Evolutionary conservation across 2,329 filamentous ascomycete species (phyloP).

Genomic region (Xenoacremonium recifei): DNA sequence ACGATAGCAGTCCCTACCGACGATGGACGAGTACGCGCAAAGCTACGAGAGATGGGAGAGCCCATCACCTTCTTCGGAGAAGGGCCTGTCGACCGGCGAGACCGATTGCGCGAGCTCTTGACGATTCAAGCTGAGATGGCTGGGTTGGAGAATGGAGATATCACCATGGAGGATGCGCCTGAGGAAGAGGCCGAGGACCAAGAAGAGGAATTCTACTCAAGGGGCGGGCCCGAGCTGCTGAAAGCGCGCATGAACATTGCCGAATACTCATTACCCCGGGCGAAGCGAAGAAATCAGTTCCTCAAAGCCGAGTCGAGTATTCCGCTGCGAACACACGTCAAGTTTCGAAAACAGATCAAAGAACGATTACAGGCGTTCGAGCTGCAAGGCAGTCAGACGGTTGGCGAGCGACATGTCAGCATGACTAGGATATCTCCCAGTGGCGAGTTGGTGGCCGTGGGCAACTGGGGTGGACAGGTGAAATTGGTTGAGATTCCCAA

Average conservation of each 20-base stretch:
- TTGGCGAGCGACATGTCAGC: slow-evolving; percentile 85
- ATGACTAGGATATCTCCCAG: slow-evolving; percentile 89
- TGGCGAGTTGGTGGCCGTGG: slow-evolving; percentile 79
- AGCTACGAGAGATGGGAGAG: slow-evolving; percentile 83
- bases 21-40: slow-evolving; percentile 78
- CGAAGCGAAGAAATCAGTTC: slow-evolving; percentile 71
- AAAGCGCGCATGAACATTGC: slow-evolving; percentile 78
- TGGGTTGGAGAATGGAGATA: slow-evolving; percentile 55
- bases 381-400: slow-evolving; percentile 89
- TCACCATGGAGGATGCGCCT: slow-evolving; percentile 58
- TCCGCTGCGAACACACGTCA: slow-evolving; percentile 84
- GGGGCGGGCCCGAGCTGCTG: slow-evolving; percentile 72
- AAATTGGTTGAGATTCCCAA: slow-evolving; percentile 83
- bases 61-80: slow-evolving; percentile 95
- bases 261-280: slow-evolving; percentile 77
- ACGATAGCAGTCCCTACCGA: slow-evolving; percentile 92
- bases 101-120: slow-evolving; percentile 79
- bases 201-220: slow-evolving; percentile 94
- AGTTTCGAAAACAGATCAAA: slow-evolving; percentile 86
- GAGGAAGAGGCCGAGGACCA: slow-evolving; percentile 67
- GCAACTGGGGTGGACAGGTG: slow-evolving; percentile 90
- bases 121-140: slow-evolving; percentile 68
- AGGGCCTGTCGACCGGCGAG: slow-evolving; percentile 78
- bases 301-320: slow-evolving; percentile 82
- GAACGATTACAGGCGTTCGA: slow-evolving; percentile 80